Conservation (phyloP, 1,284 basidiomycete genomes). For the Ustilago sp. region DNA sequence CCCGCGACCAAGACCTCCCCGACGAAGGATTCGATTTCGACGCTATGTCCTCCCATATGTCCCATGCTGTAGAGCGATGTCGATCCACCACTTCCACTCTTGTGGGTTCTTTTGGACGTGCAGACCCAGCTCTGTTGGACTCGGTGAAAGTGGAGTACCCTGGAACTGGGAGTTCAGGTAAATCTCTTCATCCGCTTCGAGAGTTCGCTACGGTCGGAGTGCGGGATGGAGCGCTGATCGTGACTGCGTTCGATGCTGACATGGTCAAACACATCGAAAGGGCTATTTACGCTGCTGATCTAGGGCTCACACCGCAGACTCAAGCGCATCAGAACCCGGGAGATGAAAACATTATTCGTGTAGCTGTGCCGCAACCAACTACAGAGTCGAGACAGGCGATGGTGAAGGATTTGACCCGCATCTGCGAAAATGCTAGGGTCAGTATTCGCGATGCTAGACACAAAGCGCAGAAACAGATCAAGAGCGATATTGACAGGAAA, state of each 20-base stretch:
- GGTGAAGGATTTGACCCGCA: slow-evolving; percentile 59
- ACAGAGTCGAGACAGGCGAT: slow-evolving; percentile 62
- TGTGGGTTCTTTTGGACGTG: slow-evolving; percentile 57
- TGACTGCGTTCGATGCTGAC: slow-evolving; percentile 63
- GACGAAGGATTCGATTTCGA: slow-evolving; percentile 57
- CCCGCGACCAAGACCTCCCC: slow-evolving; percentile 52
- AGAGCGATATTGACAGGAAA: slow-evolving; percentile 61
- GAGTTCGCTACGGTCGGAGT: slow-evolving; percentile 67
- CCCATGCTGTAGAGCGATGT: slow-evolving; percentile 52
- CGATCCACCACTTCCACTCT: slow-evolving; percentile 42
- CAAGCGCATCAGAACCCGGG: slow-evolving; percentile 35
- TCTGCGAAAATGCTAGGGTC: slow-evolving; percentile 66
- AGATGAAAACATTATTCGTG: slow-evolving; percentile 61
- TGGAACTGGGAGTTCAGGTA: slow-evolving; percentile 15
- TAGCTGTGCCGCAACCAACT: slow-evolving; percentile 65
- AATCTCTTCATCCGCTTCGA: slow-evolving; percentile 50
- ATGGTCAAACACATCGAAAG: slow-evolving; percentile 66
- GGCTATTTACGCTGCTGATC: slow-evolving; percentile 61
- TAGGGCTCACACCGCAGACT: slow-evolving; percentile 61
- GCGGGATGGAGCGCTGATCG: slow-evolving; percentile 58
- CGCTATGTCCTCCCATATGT: slow-evolving; percentile 51
- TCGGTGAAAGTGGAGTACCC: slow-evolving; percentile 52
- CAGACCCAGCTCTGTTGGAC: slow-evolving; percentile 60
- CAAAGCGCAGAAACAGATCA: slow-evolving; percentile 65
- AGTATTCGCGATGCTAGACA: slow-evolving; percentile 62